Percentiles rank a stretch among this genome's conserved stretches.
phyloP scores from a whole-genome alignment of 495 filamentous ascomycete species.

The Lasiosphaeris hirsuta region DNA sequence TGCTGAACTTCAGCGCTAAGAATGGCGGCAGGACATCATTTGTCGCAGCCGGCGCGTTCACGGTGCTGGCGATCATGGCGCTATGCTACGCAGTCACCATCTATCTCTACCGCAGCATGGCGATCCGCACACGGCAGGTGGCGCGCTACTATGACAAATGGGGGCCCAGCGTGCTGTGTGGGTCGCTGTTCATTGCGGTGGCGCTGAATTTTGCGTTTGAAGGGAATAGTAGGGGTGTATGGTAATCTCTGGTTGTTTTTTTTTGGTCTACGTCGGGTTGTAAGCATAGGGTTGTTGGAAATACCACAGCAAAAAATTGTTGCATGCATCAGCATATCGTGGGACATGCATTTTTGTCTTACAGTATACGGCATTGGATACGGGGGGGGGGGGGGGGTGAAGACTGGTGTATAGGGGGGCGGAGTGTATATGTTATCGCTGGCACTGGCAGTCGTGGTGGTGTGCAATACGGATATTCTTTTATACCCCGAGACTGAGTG shows the following conservation, averaged over 20 bases:
- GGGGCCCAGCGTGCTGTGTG: slow-evolving; percentile 80
- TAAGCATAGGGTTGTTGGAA: slow-evolving; percentile 1
- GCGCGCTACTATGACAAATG: slow-evolving; percentile 88
- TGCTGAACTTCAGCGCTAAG: slow-evolving; percentile 77
- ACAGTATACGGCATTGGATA: background rate
- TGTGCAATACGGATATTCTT: too few species aligned
- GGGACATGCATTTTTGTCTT: background rate
- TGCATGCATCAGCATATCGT: background rate
- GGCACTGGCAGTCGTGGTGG: too few species aligned
- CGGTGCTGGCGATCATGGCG: slow-evolving; percentile 68
- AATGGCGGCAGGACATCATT: slow-evolving; percentile 50
- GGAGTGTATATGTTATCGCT: too few species aligned
- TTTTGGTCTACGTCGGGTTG: background rate
- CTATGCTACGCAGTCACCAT: slow-evolving; percentile 76
- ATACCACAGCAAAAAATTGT: background rate
- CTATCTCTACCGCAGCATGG: slow-evolving; percentile 82
- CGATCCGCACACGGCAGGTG: slow-evolving; percentile 74
- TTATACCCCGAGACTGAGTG: too few species aligned
- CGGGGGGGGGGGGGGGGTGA: background rate
- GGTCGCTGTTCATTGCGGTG: slow-evolving; percentile 67
- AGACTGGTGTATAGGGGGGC: too few species aligned
- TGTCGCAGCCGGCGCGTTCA: slow-evolving; percentile 71
- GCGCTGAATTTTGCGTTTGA: slow-evolving; percentile 73
- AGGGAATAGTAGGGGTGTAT: slow-evolving; percentile 35
- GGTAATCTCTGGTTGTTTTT: slow-evolving; percentile 26